Evolutionary conservation across 768 basidiomycete species (phyloP).

Genomic region (Rhodotorula babjevae): DNA sequence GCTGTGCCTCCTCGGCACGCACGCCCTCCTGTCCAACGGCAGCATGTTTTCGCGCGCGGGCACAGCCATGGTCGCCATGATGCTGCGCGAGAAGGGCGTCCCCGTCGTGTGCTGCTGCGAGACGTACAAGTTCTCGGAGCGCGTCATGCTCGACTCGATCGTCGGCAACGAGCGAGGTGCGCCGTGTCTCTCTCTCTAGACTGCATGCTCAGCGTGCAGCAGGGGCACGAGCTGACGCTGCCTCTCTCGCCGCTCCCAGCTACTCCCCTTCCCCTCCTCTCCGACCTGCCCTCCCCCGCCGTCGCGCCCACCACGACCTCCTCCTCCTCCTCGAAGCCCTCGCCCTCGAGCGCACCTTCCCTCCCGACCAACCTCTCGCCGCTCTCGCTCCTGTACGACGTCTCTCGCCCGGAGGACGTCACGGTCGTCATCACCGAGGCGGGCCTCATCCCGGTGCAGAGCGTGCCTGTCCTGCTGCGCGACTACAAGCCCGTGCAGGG

Average conservation of each 20-base stretch:
- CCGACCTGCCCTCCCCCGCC: conserved; percentile 33
- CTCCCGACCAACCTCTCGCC: conserved; percentile 60
- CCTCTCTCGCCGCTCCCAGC: not conserved
- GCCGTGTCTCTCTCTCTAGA: not conserved
- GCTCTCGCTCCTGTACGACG: conserved; percentile 84
- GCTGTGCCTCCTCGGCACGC: conserved; percentile 83
- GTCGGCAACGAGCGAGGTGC: conserved; percentile 92
- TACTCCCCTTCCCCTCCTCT: conserved; percentile 42
- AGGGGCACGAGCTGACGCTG: too few relatives aligned
- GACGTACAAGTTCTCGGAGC: conserved; percentile 96
- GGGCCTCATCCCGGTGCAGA: conserved; percentile 58
- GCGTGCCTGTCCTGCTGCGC: conserved; percentile 41
- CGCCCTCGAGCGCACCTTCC: not conserved
- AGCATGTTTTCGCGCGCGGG: conserved; percentile 89
- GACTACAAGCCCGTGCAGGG: conserved; percentile 42
- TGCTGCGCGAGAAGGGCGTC: conserved; percentile 79
- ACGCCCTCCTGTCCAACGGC: conserved; percentile 90
- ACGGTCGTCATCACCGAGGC: conserved; percentile 97
- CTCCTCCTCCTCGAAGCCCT: conserved; percentile 39
- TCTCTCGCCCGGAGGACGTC: conserved; percentile 85
- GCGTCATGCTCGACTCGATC: conserved; percentile 85
- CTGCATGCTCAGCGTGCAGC: too few relatives aligned
- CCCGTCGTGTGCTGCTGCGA: conserved; percentile 97
- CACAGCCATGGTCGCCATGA: conserved; percentile 93
- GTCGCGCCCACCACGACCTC: conserved; percentile 43